Evolutionary conservation across 805 yeast species (phyloP).

Genomic region (Wickerhamomyces alni): DNA sequence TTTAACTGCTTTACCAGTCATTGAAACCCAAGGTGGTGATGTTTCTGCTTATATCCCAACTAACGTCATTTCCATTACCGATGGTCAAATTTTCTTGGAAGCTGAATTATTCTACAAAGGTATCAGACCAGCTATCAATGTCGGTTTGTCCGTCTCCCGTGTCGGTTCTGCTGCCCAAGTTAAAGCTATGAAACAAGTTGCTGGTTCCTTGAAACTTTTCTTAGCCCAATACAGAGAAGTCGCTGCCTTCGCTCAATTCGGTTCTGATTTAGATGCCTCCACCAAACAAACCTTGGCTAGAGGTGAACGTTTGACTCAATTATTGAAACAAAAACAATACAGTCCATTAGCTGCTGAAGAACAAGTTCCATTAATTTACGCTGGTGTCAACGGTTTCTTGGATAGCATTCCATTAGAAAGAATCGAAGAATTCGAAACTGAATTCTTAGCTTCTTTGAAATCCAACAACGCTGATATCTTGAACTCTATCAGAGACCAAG

Average conservation of each 20-base stretch:
- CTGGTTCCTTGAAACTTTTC: slow-evolving; percentile 99
- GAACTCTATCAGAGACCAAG: slow-evolving; percentile 78
- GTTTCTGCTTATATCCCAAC: slow-evolving; percentile 97
- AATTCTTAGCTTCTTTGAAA: slow-evolving; percentile 88
- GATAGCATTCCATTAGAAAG: slow-evolving; percentile 80
- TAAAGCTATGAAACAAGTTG: slow-evolving; percentile 99
- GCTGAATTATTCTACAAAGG: slow-evolving; percentile 99
- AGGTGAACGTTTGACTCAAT: slow-evolving; percentile 99
- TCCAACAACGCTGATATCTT: slow-evolving; percentile 82
- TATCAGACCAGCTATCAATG: slow-evolving; percentile 99
- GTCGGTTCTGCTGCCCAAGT: slow-evolving; percentile 99
- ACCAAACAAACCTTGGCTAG: slow-evolving; percentile 98
- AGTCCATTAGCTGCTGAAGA: slow-evolving; percentile 97
- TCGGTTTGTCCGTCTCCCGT: slow-evolving; percentile 99
- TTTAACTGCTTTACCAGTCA: slow-evolving; percentile 91
- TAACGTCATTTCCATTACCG: slow-evolving; percentile 95
- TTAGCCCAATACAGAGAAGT: slow-evolving; percentile 99
- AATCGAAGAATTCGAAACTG: slow-evolving; percentile 86
- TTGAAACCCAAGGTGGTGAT: slow-evolving; percentile 99
- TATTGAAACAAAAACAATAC: slow-evolving; percentile 97
- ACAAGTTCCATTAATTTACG: slow-evolving; percentile 97
- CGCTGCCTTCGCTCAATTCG: slow-evolving; percentile 99
- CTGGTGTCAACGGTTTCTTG: slow-evolving; percentile 99
- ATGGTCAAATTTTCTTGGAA: slow-evolving; percentile 98
- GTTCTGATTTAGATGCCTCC: slow-evolving; percentile 99